phyloP scores from a whole-genome alignment of 441 rosid genomes.

The Erodium texanum region DNA sequence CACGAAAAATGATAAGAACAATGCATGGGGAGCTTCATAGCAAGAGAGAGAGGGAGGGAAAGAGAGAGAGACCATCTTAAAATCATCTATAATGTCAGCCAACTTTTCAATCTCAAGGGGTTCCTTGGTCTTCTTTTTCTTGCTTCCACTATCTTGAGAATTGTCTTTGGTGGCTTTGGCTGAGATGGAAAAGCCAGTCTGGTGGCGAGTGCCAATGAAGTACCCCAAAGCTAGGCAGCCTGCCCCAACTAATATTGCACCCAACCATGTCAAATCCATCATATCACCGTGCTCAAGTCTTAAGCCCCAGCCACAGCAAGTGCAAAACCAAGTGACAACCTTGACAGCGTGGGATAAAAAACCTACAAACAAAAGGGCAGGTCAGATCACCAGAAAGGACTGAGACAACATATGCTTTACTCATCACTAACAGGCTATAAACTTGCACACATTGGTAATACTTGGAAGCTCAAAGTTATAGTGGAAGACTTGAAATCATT shows the following conservation, averaged over 20 bases:
- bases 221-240: constrained; percentile 75
- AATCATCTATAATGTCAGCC: constrained; percentile 74
- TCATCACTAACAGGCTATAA: not conserved
- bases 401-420: not conserved
- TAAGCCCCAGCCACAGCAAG: not conserved
- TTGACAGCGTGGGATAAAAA: not conserved
- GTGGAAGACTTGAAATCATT: not conserved
- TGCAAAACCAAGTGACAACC: not conserved
- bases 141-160: constrained; percentile 16
- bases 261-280: constrained; percentile 74
- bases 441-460: not conserved
- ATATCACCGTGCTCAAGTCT: not conserved
- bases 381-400: not conserved
- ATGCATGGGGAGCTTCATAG: constrained; percentile 8
- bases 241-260: constrained; percentile 72
- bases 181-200: constrained; percentile 27
- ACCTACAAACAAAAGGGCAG: not conserved
- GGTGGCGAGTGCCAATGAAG: constrained; percentile 52
- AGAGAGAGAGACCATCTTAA: constrained; percentile 59
- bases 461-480: not conserved
- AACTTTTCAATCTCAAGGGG: constrained; percentile 72
- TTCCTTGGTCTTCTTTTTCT: constrained; percentile 36
- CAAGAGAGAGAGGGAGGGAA: not conserved
- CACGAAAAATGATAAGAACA: constrained; percentile 7
- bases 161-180: constrained; percentile 22